phyloP scores from a whole-genome alignment of 352 stramenopile species.

The Pythium guiyangense region DNA sequence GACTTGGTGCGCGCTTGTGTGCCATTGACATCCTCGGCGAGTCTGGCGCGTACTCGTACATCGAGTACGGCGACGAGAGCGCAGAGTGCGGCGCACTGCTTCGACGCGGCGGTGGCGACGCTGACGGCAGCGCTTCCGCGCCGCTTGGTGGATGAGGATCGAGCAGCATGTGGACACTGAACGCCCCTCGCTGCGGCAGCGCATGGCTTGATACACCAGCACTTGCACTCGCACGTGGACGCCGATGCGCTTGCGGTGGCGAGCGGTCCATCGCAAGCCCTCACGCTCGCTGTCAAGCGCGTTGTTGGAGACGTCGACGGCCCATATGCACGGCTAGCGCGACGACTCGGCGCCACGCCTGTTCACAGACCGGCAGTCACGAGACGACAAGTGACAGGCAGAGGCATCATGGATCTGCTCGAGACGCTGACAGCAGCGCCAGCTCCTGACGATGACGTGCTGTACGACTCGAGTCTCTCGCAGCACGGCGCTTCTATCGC shows the following conservation, averaged over 20 bases:
- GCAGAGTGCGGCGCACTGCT: constrained; percentile 3
- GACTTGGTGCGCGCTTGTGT: neutral
- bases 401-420: neutral
- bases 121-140: constrained; percentile 7
- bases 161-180: constrained; percentile 32
- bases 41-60: constrained; percentile 9
- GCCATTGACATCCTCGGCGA: neutral
- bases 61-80: constrained; percentile 4
- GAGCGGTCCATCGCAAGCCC: too few species aligned
- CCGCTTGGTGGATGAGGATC: neutral
- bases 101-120: neutral
- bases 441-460: neutral
- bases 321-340: too few species aligned
- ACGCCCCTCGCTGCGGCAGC: constrained; percentile 27
- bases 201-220: neutral
- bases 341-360: too few species aligned
- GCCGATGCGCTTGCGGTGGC: neutral
- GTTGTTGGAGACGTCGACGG: neutral
- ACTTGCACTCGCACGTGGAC: constrained; percentile 1
- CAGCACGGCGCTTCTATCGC: neutral
- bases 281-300: too few species aligned
- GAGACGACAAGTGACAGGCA: neutral
- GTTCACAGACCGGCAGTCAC: too few species aligned
- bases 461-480: neutral
- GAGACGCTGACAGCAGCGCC: too few species aligned